Percentiles rank a stretch among this genome's conserved stretches.
phyloP scores from a whole-genome alignment of 495 filamentous ascomycete species.

The Talaromyces proteolyticus region DNA sequence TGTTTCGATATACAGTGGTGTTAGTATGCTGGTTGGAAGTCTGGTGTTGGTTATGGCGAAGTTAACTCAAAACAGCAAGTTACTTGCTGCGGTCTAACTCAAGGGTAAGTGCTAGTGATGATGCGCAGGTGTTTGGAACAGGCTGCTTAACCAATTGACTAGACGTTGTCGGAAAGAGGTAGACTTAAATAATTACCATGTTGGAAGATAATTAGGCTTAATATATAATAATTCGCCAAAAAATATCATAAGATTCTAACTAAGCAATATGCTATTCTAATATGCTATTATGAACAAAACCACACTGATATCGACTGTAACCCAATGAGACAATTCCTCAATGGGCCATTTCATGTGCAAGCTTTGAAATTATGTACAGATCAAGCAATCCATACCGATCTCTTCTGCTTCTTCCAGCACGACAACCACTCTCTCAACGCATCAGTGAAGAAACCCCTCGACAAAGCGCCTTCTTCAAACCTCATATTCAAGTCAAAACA shows the following conservation, averaged over 20 bases:
- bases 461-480: conserved; percentile 21
- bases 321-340: no score
- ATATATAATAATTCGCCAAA: no score
- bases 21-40: conserved; percentile 24
- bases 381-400: conserved; percentile 3
- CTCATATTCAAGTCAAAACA: conserved; percentile 42
- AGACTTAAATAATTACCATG: no score
- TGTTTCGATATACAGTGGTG: conserved; percentile 26
- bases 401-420: conserved; percentile 24
- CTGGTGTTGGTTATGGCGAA: conserved; percentile 19
- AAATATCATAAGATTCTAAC: no score
- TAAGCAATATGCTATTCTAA: no score
- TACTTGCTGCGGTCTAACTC: conserved; percentile 18
- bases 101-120: no score
- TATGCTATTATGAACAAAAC: neutral
- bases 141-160: no score
- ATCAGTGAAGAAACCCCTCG: conserved; percentile 26
- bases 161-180: no score
- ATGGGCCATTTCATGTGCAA: no score
- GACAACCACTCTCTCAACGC: conserved; percentile 44
- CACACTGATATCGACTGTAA: neutral
- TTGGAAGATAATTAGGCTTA: no score
- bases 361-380: neutral
- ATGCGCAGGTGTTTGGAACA: neutral
- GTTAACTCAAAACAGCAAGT: conserved; percentile 13